Conservation (phyloP, 441 rosid genomes). For the Erodium texanum region DNA sequence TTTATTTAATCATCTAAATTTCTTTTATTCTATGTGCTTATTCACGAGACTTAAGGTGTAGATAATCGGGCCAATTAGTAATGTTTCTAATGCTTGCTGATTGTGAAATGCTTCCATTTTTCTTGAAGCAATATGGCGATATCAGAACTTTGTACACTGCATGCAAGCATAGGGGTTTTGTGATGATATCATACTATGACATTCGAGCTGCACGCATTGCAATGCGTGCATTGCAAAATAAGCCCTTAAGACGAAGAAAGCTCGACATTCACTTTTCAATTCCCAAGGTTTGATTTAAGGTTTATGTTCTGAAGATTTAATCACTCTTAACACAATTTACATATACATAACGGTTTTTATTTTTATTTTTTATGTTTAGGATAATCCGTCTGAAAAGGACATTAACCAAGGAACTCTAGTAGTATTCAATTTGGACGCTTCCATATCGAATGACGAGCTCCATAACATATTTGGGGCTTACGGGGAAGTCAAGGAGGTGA, state of each 20-base stretch:
- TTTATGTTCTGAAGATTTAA: not conserved
- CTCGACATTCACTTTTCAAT: conserved; percentile 84
- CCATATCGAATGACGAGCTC: conserved; percentile 73
- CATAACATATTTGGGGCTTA: conserved; percentile 64
- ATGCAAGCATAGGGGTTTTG: conserved; percentile 87
- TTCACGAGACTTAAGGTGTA: too few relatives aligned
- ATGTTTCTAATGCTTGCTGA: conserved; percentile 13
- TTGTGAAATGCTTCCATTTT: conserved; percentile 17
- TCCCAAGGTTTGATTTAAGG: conserved; percentile 48
- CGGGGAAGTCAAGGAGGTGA: conserved; percentile 90
- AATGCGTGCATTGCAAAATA: conserved; percentile 76
- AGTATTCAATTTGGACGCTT: conserved; percentile 72
- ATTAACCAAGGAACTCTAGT: conserved; percentile 84
- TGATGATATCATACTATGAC: conserved; percentile 86
- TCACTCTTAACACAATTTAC: conserved; percentile 15
- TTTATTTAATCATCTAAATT: too few relatives aligned
- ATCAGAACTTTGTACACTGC: conserved; percentile 79
- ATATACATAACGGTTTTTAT: conserved; percentile 13
- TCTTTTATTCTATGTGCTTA: too few relatives aligned
- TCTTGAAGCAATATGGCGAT: conserved; percentile 72
- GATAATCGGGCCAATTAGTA: not conserved
- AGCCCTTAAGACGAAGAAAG: conserved; percentile 71
- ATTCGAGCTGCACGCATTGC: conserved; percentile 83
- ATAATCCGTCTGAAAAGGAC: conserved; percentile 83
- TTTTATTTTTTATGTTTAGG: conserved; percentile 36